Evolutionary conservation across 371 early-diverging fungal species (phyloP).

Genomic region (Chytridium lagenaria): DNA sequence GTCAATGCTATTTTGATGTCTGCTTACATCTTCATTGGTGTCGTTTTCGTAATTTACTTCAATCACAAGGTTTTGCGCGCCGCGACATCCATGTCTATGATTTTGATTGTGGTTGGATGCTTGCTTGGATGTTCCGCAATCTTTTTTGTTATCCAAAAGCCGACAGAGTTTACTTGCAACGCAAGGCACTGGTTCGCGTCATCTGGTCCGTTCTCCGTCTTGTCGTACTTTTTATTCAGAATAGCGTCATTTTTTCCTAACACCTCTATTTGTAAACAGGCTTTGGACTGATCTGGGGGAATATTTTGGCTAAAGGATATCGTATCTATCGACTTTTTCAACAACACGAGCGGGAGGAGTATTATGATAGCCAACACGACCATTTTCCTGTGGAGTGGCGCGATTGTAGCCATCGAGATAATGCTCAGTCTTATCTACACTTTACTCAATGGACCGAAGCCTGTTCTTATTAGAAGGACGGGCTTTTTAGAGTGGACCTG

Average conservation of each 20-base stretch:
- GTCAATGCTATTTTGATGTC: not conserved
- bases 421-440: not conserved
- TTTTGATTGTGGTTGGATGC: constrained; percentile 9
- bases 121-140: not conserved
- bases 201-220: not conserved
- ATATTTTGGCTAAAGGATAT: not conserved
- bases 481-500: not conserved
- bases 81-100: not conserved
- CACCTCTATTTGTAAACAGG: constrained; percentile 4
- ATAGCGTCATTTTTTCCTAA: not conserved
- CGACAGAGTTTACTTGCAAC: not conserved
- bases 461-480: not conserved
- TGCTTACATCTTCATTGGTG: not conserved
- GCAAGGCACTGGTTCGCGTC: not conserved
- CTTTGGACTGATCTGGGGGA: constrained; percentile 4
- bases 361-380: not conserved
- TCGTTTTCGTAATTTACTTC: not conserved
- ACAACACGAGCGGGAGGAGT: not conserved
- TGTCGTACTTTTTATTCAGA: not conserved
- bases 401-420: not conserved
- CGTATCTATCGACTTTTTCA: constrained; percentile 9
- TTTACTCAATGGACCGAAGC: not conserved
- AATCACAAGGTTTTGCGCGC: not conserved
- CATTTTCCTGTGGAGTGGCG: not conserved
- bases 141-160: constrained; percentile 1